These are phyloP conservation scores for Phytophthora brassicae DNA, from an alignment of 352 stramenopile genomes.

Conservation along the genomic window DNA sequence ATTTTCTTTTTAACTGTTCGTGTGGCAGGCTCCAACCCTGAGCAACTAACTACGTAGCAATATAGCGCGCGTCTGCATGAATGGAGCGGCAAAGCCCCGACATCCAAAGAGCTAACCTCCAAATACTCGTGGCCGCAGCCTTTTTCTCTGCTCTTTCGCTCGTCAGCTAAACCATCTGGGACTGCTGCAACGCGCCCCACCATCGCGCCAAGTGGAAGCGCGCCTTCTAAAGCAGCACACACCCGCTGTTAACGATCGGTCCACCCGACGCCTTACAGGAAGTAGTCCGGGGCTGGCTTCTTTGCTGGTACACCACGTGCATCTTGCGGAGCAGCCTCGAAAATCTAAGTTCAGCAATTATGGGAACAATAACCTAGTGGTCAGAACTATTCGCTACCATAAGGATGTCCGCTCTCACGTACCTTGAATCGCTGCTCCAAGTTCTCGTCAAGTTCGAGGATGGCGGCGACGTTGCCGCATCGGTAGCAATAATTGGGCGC, in stretches of 20 bases:
- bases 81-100: conserved; percentile 13
- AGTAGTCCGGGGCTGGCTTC: conserved; percentile 99
- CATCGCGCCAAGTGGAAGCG: conserved; percentile 28
- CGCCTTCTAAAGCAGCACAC: conserved; percentile 40
- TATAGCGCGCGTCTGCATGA: conserved; percentile 17
- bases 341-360: conserved; percentile 81
- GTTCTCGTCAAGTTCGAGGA: conserved; percentile 98
- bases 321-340: conserved; percentile 97
- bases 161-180: conserved; percentile 11
- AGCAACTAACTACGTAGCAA: conserved; percentile 9
- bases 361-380: conserved; percentile 10
- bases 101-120: conserved; percentile 38
- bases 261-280: conserved; percentile 86
- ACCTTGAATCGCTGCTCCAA: conserved; percentile 89
- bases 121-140: conserved; percentile 23
- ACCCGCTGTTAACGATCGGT: conserved; percentile 30
- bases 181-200: conserved; percentile 25
- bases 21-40: conserved; percentile 2
- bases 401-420: conserved; percentile 1
- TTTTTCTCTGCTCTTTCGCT: conserved; percentile 6
- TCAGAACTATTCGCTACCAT: conserved; percentile 12
- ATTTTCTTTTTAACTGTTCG: conserved; percentile 20
- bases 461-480: conserved; percentile 98
- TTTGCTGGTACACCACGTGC: conserved; percentile 96
- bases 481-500: conserved; percentile 99